Evolutionary conservation across 2,329 filamentous ascomycete genomes (phyloP), one percentile per base, ranked within the genome.

Genomic region (Fusarium cicatricum): DNA sequence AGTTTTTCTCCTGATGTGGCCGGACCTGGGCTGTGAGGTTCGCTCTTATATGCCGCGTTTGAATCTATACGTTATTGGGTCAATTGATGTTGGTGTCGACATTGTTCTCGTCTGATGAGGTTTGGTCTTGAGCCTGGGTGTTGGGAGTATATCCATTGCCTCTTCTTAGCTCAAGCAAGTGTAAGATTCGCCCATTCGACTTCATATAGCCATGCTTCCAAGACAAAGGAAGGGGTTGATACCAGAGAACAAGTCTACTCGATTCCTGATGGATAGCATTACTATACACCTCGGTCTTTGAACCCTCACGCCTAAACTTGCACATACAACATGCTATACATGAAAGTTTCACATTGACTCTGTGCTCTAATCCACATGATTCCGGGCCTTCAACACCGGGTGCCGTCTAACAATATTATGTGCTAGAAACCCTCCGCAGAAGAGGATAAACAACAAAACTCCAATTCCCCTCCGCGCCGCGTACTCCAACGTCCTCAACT

Each of bases 401-500:
- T 49, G 16, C 46, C 38, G 39, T 63, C 39, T 63, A 63, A 38
- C 49, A 55, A 52, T 60, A 63, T 63, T 60, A 60, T 39, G 34
- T 26, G 51, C 39, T 38, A 63, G 38, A 26, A 32, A 23, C 32
- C 31, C n/a, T 41, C 43, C 12, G 37, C 38, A 45, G 37, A 31
- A 26, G 26, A 41, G 17, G 45, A 47, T 11, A 17, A 47, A 31
- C 29, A 51, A 14, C 32, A 64, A 44, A 63, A 63, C 60, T 61
- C 60, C 55, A 56, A 46, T 47, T 48, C 37, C 16, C 45, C 38
- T 49, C 23, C 51, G 32, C 36, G 29, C 47, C 42, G 37, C 44
- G 26, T 63, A 60, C 56, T 56, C 59, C 59, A 55, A 55, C 26
- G 40, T 57, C 59, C 37, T 46, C 55, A 56, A 62, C 55, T 62